These are phyloP conservation scores for Kernera saxatilis DNA, from an alignment of 345 rosid species.

Conservation along the genomic window DNA sequence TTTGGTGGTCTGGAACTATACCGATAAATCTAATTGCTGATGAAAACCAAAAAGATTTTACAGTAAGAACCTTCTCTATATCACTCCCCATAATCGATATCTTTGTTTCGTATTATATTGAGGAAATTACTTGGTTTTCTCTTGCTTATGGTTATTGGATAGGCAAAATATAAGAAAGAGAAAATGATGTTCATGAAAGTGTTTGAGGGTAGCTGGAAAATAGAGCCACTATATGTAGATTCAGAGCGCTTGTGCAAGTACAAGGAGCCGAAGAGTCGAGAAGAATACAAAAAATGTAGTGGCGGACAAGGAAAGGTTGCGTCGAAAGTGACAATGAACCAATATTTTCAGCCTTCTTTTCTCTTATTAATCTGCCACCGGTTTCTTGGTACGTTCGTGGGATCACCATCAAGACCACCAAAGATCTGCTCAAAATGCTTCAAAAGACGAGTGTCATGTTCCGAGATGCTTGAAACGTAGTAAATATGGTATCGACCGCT, in stretches of 20 bases:
- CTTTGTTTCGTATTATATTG: not conserved
- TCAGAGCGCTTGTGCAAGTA: slow-evolving; percentile 49
- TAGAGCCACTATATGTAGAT: slow-evolving; percentile 50
- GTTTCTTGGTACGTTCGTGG: slow-evolving; percentile 75
- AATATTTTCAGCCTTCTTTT: slow-evolving; percentile 60
- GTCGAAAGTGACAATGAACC: slow-evolving; percentile 57
- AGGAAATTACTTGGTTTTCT: not conserved
- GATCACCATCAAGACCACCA: slow-evolving; percentile 54
- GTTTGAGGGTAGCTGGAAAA: slow-evolving; percentile 66
- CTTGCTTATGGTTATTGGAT: not conserved
- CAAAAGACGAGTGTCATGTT: not conserved
- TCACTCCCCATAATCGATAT: not conserved
- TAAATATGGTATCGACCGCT: not conserved
- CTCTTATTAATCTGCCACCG: slow-evolving; percentile 55
- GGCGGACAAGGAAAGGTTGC: slow-evolving; percentile 62
- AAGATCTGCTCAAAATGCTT: slow-evolving; percentile 51
- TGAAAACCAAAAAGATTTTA: slow-evolving; percentile 51
- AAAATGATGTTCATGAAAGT: slow-evolving; percentile 60
- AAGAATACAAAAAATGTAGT: slow-evolving; percentile 51
- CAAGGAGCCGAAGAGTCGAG: slow-evolving; percentile 44
- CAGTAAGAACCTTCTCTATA: slow-evolving; percentile 32
- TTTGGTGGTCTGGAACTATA: slow-evolving; percentile 68
- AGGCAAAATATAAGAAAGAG: slow-evolving; percentile 64
- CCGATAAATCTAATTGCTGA: slow-evolving; percentile 59
- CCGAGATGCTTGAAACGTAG: not conserved